Evolutionary conservation across 106 monocot genomes (phyloP).

Genomic region (Acanthochlamys bracteata): DNA sequence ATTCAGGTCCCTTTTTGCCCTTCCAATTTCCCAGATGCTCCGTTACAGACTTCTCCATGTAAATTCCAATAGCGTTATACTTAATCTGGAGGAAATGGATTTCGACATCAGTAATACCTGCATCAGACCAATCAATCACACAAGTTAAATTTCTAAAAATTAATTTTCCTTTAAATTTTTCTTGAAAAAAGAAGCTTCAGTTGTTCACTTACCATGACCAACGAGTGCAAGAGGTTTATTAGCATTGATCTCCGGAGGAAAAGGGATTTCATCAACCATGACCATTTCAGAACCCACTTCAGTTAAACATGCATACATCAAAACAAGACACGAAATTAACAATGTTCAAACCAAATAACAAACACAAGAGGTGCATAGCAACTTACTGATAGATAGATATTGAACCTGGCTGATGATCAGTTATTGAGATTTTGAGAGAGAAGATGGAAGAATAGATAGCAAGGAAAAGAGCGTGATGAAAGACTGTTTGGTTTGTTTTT

Average conservation of each 20-base stretch:
- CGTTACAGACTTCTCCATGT: conserved; percentile 44
- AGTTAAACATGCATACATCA: not conserved
- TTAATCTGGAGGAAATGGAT: conserved; percentile 98
- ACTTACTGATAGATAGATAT: conserved; percentile 2
- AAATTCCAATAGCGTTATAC: conserved; percentile 77
- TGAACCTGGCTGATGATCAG: too few species aligned
- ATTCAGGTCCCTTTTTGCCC: conserved; percentile 45
- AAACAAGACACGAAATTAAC: too few species aligned
- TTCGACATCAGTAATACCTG: conserved; percentile 89
- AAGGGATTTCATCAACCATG: conserved; percentile 57
- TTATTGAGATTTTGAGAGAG: not conserved
- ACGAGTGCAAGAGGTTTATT: conserved; percentile 42
- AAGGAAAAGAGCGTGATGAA: not conserved
- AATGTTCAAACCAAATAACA: not conserved
- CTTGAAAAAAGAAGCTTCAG: too few species aligned
- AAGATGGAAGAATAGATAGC: not conserved
- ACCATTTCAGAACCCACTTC: conserved; percentile 72
- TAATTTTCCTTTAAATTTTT: not conserved
- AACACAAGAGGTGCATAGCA: not conserved
- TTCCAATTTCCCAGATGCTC: conserved; percentile 46
- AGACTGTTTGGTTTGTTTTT: not conserved
- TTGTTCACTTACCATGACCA: conserved; percentile 60
- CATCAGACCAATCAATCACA: not conserved
- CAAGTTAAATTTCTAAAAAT: not conserved
- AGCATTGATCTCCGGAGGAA: conserved; percentile 32